phyloP scores from a whole-genome alignment of 225 moss, liverwort and hornwort genomes.

The Pleurozium schreberi region DNA sequence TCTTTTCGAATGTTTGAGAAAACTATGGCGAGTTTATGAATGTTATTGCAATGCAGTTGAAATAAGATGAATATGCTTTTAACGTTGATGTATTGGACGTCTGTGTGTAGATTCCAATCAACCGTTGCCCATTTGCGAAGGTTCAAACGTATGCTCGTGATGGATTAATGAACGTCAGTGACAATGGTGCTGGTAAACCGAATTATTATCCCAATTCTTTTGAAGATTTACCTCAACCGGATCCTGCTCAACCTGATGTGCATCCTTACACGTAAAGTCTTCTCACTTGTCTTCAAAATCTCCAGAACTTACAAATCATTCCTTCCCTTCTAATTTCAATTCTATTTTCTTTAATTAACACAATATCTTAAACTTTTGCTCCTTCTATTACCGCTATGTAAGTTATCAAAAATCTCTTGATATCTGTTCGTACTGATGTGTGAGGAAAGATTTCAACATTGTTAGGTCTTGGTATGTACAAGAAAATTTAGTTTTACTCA shows the following conservation, averaged over 20 bases:
- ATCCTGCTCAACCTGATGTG: conserved; percentile 23
- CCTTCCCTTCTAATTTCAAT: neutral
- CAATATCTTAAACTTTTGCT: accelerated
- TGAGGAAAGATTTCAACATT: too few relatives aligned
- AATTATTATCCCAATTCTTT: conserved; percentile 83
- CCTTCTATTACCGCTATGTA: neutral
- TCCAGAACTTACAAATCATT: neutral
- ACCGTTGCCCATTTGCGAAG: conserved; percentile 25
- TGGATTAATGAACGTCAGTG: conserved; percentile 6
- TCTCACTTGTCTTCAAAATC: accelerated
- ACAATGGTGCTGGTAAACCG: conserved; percentile 39
- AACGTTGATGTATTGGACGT: neutral
- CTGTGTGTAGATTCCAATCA: conserved; percentile 8
- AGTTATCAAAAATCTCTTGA: accelerated
- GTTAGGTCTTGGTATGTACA: accelerated
- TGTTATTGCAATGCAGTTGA: too few relatives aligned
- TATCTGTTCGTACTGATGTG: accelerated
- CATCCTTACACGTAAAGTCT: conserved; percentile 11
- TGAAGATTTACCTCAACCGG: conserved; percentile 18
- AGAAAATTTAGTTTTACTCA: too few relatives aligned
- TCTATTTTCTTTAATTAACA: too few relatives aligned
- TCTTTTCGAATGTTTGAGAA: too few relatives aligned
- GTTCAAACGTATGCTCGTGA: conserved; percentile 23
- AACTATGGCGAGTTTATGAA: neutral
- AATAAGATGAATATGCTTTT: too few relatives aligned